Percentiles rank a stretch among this genome's conserved stretches.
phyloP scores from a whole-genome alignment of 106 monocot genomes.

The Vanilla planifolia region DNA sequence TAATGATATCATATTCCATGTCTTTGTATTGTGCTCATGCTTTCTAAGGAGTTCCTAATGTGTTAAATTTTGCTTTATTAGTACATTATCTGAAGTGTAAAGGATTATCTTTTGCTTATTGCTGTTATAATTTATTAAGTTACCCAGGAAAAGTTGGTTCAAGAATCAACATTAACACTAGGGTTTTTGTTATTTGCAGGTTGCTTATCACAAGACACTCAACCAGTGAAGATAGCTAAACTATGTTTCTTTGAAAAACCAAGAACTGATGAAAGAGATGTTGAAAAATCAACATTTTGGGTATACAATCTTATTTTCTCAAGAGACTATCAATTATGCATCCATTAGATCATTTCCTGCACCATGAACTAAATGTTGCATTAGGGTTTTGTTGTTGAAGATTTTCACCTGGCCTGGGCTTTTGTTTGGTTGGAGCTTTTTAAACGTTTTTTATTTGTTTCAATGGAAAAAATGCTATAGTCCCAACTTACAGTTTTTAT shows the following conservation, averaged over 20 bases:
- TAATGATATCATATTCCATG: neutral
- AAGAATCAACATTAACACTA: neutral
- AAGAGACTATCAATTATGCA: too few species aligned
- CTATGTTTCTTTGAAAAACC: neutral
- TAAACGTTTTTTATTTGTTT: too few species aligned
- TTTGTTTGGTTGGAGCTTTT: too few species aligned
- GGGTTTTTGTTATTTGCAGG: conserved; percentile 19
- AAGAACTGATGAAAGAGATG: neutral
- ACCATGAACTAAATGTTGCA: too few species aligned
- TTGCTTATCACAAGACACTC: conserved; percentile 36
- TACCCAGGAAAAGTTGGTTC: neutral
- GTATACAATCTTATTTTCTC: neutral
- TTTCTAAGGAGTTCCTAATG: neutral
- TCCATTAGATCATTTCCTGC: too few species aligned
- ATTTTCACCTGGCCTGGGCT: too few species aligned
- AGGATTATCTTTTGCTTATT: neutral
- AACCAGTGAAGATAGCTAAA: conserved; percentile 11
- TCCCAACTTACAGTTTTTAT: too few species aligned
- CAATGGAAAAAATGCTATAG: too few species aligned
- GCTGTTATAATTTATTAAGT: neutral
- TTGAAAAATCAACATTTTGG: neutral
- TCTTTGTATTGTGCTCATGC: neutral
- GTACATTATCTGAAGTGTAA: neutral
- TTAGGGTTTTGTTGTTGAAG: conserved; percentile 9
- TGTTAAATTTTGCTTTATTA: neutral